Conservation (phyloP, 352 stramenopile genomes). For the Globisporangium parvum region DNA sequence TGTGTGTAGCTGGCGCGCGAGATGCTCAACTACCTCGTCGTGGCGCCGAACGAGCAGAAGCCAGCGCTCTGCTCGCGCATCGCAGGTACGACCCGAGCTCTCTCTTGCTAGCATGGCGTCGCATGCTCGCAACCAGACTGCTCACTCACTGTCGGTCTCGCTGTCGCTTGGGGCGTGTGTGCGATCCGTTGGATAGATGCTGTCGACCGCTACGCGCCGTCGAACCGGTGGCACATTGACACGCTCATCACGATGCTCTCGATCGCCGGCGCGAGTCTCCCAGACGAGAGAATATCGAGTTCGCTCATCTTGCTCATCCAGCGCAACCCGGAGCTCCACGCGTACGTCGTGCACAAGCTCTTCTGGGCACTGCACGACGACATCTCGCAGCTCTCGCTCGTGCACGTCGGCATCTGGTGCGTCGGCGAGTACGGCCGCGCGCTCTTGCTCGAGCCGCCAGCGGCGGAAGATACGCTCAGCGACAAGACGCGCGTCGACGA, state of each 20-base stretch:
- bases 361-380: conserved; percentile 95
- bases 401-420: conserved; percentile 98
- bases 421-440: conserved; percentile 96
- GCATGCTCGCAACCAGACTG: not conserved
- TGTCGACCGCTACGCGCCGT: conserved; percentile 78
- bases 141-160: not conserved
- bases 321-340: conserved; percentile 83
- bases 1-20: conserved; percentile 88
- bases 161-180: not conserved
- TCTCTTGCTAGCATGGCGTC: conserved; percentile 1
- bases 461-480: conserved; percentile 52
- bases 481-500: conserved; percentile 71
- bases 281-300: conserved; percentile 91
- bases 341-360: conserved; percentile 97
- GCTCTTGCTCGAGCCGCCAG: conserved; percentile 66
- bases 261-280: conserved; percentile 93
- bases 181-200: conserved; percentile 34
- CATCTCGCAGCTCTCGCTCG: conserved; percentile 90
- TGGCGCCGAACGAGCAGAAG: conserved; percentile 95
- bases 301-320: conserved; percentile 96
- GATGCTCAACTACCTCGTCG: conserved; percentile 99
- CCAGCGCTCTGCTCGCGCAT: conserved; percentile 93
- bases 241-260: conserved; percentile 98
- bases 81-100: conserved; percentile 43
- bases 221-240: conserved; percentile 92